A percentile compares a stretch with the other conserved stretches of the same genome.
These are phyloP conservation scores for Globisporangium nunn DNA, from an alignment of 352 stramenopile species.

Conservation along the genomic window DNA sequence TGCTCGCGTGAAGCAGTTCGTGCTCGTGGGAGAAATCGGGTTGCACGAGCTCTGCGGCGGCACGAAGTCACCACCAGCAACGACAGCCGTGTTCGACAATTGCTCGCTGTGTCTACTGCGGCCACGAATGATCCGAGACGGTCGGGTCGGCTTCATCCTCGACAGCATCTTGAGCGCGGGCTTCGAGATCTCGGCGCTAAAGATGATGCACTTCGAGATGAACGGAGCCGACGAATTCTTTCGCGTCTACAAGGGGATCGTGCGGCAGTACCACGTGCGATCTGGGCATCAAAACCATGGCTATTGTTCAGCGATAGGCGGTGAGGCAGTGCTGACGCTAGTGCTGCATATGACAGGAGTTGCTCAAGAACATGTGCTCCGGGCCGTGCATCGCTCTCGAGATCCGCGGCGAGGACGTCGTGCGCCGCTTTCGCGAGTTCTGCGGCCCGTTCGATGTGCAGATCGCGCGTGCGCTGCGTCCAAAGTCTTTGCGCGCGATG, in stretches of 20 bases:
- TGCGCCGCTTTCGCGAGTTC: slow-evolving; percentile 70
- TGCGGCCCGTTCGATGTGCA: slow-evolving; percentile 88
- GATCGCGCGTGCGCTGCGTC: slow-evolving; percentile 82
- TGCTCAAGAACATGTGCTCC: slow-evolving; percentile 89
- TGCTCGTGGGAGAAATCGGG: slow-evolving; percentile 17
- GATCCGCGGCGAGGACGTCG: slow-evolving; percentile 78
- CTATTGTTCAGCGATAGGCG: too few relatives aligned
- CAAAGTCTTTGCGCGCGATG: slow-evolving; percentile 77
- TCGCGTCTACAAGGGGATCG: slow-evolving; percentile 78
- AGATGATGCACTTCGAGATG: slow-evolving; percentile 78
- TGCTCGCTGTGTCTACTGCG: slow-evolving; percentile 58
- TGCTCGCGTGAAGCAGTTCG: slow-evolving; percentile 9
- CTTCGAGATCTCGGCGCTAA: slow-evolving; percentile 88
- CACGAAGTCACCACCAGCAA: slow-evolving; percentile 10
- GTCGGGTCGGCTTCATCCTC: slow-evolving; percentile 69
- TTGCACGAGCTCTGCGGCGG: slow-evolving; percentile 8
- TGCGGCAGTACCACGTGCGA: slow-evolving; percentile 63
- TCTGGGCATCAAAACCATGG: background rate
- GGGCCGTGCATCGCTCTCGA: slow-evolving; percentile 86
- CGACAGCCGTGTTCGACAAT: slow-evolving; percentile 58
- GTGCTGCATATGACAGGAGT: slow-evolving; percentile 26
- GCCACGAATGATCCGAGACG: slow-evolving; percentile 51
- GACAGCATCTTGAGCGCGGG: slow-evolving; percentile 65
- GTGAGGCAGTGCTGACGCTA: background rate
- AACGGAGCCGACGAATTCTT: slow-evolving; percentile 86